Conservation (phyloP, 331 rosid genomes). For the Malus hybrid region DNA sequence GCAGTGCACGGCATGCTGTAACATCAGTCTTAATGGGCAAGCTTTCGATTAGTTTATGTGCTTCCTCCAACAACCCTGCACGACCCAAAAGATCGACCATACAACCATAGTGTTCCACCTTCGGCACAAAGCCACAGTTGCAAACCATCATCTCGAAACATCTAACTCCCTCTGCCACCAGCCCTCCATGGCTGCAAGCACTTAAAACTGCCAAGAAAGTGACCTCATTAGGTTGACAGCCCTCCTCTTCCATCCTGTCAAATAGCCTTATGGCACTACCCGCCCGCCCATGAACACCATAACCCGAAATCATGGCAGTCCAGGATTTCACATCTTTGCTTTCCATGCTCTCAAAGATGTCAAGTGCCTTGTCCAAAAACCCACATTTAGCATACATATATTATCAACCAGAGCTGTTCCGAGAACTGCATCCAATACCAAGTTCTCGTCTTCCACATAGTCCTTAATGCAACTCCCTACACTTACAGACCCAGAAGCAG, state of each 20-base stretch:
- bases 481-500: slow-evolving; percentile 35
- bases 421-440: slow-evolving; percentile 46
- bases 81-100: slow-evolving; percentile 66
- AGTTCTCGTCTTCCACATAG: slow-evolving; percentile 39
- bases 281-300: slow-evolving; percentile 56
- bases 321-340: slow-evolving; percentile 61
- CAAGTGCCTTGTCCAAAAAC: slow-evolving; percentile 48
- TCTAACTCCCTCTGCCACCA: slow-evolving; percentile 42
- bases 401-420: slow-evolving; percentile 57
- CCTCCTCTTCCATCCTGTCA: slow-evolving; percentile 44
- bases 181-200: slow-evolving; percentile 77
- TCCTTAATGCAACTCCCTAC: slow-evolving; percentile 23
- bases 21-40: slow-evolving; percentile 46
- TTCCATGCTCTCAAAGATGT: slow-evolving; percentile 41
- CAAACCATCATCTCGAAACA: slow-evolving; percentile 51
- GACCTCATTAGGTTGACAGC: slow-evolving; percentile 50
- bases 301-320: slow-evolving; percentile 67
- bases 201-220: slow-evolving; percentile 51
- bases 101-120: slow-evolving; percentile 64
- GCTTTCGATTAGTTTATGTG: slow-evolving; percentile 45
- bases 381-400: slow-evolving; percentile 62
- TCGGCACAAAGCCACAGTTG: slow-evolving; percentile 37
- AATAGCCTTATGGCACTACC: slow-evolving; percentile 37
- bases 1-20: slow-evolving; percentile 66
- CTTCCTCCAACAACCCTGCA: slow-evolving; percentile 68